Evolutionary conservation across 768 basidiomycete species (phyloP).

Genomic region (Leccinum subgranulosum): DNA sequence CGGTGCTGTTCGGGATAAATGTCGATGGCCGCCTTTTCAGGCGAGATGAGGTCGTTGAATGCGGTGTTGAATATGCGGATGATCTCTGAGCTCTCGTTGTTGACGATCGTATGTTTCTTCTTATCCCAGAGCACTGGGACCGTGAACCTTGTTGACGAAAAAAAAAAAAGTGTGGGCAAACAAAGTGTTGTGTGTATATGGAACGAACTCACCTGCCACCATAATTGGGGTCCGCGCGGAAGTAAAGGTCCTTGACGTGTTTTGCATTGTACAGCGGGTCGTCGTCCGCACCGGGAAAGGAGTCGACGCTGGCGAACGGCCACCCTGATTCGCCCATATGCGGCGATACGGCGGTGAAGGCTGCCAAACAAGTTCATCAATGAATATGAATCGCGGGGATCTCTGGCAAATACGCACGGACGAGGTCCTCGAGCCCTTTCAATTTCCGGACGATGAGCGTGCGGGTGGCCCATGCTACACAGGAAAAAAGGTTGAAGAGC

Average conservation of each 20-base stretch:
- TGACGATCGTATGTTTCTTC: constrained; percentile 82
- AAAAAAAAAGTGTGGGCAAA: not conserved
- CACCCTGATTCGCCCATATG: constrained; percentile 82
- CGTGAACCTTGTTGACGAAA: constrained; percentile 54
- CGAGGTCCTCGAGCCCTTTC: constrained; percentile 84
- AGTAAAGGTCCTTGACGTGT: constrained; percentile 84
- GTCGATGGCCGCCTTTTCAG: constrained; percentile 63
- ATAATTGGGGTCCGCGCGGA: constrained; percentile 71
- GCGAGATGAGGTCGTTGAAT: constrained; percentile 71
- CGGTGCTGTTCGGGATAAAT: constrained; percentile 75
- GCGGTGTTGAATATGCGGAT: constrained; percentile 89
- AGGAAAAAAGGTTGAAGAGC: not conserved
- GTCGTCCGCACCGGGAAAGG: constrained; percentile 67
- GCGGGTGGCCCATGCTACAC: constrained; percentile 87
- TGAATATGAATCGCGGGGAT: not conserved
- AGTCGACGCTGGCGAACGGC: constrained; percentile 74
- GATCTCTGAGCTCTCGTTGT: constrained; percentile 94
- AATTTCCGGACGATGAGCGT: constrained; percentile 85
- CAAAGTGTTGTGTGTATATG: not conserved
- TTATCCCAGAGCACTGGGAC: constrained; percentile 94
- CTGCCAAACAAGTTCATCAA: constrained; percentile 33
- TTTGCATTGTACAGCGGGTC: constrained; percentile 70
- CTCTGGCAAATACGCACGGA: constrained; percentile 50
- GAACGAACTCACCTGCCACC: constrained; percentile 50
- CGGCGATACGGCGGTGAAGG: constrained; percentile 80